Conservation (phyloP, 73 alveolate species). For the Symbiodinium pilosum region DNA sequence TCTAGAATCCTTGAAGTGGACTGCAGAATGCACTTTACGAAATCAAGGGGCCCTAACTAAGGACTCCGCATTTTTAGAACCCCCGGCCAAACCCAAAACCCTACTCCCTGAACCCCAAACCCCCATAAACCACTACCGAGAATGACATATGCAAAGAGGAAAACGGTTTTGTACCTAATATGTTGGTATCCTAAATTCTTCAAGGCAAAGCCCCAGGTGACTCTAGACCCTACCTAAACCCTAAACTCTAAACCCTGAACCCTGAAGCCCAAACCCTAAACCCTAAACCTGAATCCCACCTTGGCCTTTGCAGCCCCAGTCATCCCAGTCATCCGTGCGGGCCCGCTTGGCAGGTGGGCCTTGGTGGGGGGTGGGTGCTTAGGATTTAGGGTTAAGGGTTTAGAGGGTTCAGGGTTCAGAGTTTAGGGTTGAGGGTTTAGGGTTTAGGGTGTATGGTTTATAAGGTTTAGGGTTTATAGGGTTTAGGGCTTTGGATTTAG, state of each 20-base stretch:
- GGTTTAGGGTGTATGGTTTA: neutral
- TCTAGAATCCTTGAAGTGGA: too few species aligned
- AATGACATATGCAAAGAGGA: too few species aligned
- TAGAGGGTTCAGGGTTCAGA: neutral
- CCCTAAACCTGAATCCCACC: neutral
- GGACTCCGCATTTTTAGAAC: too few species aligned
- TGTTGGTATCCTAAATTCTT: too few species aligned
- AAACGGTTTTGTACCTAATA: too few species aligned
- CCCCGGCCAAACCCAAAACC: neutral
- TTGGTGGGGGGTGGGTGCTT: neutral
- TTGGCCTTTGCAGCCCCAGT: neutral
- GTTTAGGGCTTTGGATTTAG: too few species aligned
- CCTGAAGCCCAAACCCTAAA: neutral
- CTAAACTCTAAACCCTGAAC: neutral
- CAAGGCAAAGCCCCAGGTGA: too few species aligned
- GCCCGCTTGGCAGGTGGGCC: slow-evolving; percentile 5
- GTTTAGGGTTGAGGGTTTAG: neutral
- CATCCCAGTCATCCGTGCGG: slow-evolving; percentile 1
- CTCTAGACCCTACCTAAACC: neutral
- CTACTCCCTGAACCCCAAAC: neutral
- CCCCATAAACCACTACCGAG: too few species aligned
- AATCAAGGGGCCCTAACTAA: too few species aligned
- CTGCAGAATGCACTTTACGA: too few species aligned
- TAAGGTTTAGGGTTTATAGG: neutral
- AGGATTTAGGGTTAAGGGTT: neutral